Evolutionary conservation across 768 basidiomycete species (phyloP).

Genomic region (Pholiota microspora): DNA sequence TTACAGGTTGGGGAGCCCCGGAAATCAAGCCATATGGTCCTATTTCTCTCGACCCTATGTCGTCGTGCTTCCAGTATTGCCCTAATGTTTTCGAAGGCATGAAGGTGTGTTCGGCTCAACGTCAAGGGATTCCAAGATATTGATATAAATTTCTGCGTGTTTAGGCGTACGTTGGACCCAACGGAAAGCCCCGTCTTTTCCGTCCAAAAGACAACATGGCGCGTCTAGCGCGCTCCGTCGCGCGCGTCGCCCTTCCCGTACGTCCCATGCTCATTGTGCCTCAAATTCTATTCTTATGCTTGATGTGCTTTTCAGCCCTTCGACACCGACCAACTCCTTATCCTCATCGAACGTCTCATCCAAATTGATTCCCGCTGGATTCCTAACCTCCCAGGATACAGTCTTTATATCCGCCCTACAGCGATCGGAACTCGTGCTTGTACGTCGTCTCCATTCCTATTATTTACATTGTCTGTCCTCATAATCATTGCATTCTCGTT

Average conservation of each 20-base stretch:
- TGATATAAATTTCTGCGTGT: too few relatives aligned
- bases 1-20: slow-evolving; percentile 66
- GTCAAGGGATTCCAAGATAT: too few relatives aligned
- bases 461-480: slow-evolving; percentile 37
- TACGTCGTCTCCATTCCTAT: slow-evolving; percentile 38
- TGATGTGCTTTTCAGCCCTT: slow-evolving; percentile 58
- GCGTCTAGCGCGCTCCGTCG: slow-evolving; percentile 67
- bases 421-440: slow-evolving; percentile 54
- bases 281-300: background rate
- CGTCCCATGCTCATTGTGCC: slow-evolving; percentile 18
- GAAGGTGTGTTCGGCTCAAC: too few relatives aligned
- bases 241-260: slow-evolving; percentile 72
- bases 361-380: slow-evolving; percentile 82
- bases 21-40: slow-evolving; percentile 76
- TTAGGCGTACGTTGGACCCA: slow-evolving; percentile 70
- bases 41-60: slow-evolving; percentile 63
- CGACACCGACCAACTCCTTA: slow-evolving; percentile 61
- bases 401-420: slow-evolving; percentile 85
- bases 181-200: slow-evolving; percentile 77
- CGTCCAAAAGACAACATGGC: slow-evolving; percentile 85
- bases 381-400: slow-evolving; percentile 67
- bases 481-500: background rate
- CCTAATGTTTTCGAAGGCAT: slow-evolving; percentile 87
- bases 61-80: slow-evolving; percentile 85
- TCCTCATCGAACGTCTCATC: slow-evolving; percentile 75